phyloP scores from a whole-genome alignment of 1,284 basidiomycete species.

The Ceratobasidium sp. region DNA sequence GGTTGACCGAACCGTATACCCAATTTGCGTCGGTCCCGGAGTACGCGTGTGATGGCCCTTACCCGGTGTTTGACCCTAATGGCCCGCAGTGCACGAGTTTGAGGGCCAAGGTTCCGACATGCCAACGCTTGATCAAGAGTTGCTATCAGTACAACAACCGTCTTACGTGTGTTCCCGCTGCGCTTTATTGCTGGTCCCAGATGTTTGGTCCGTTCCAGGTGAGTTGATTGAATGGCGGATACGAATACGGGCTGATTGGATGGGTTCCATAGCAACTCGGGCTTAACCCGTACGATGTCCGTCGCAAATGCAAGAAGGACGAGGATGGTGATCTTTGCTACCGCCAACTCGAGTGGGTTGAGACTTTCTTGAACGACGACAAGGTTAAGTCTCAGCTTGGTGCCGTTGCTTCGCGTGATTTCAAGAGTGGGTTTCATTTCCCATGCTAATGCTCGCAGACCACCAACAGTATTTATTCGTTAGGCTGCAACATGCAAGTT shows the following conservation, averaged over 20 bases:
- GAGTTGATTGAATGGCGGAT: background rate
- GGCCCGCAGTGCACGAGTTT: constrained; percentile 71
- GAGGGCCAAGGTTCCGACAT: constrained; percentile 70
- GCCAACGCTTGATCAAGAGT: constrained; percentile 69
- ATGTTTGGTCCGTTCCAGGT: constrained; percentile 58
- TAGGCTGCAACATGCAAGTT: constrained; percentile 63
- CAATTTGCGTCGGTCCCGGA: constrained; percentile 81
- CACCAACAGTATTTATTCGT: constrained; percentile 48
- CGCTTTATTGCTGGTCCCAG: constrained; percentile 55
- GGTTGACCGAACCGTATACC: constrained; percentile 74
- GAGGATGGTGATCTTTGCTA: constrained; percentile 79
- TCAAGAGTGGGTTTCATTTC: constrained; percentile 58
- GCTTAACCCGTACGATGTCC: constrained; percentile 76
- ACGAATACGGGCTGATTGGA: background rate
- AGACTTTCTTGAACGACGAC: constrained; percentile 76
- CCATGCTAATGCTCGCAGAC: constrained; percentile 49
- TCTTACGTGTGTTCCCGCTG: constrained; percentile 63
- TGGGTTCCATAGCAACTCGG: constrained; percentile 48
- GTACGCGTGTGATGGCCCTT: constrained; percentile 80
- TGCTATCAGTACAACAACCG: constrained; percentile 68
- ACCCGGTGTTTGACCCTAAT: constrained; percentile 73
- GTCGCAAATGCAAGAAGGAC: constrained; percentile 72
- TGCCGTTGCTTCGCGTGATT: constrained; percentile 64
- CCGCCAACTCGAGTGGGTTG: constrained; percentile 76
- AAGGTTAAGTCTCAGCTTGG: constrained; percentile 78